Percentiles rank a stretch among this genome's conserved stretches.
Conservation (phyloP, 768 basidiomycete genomes). For the Panaeolus cyanescens region DNA sequence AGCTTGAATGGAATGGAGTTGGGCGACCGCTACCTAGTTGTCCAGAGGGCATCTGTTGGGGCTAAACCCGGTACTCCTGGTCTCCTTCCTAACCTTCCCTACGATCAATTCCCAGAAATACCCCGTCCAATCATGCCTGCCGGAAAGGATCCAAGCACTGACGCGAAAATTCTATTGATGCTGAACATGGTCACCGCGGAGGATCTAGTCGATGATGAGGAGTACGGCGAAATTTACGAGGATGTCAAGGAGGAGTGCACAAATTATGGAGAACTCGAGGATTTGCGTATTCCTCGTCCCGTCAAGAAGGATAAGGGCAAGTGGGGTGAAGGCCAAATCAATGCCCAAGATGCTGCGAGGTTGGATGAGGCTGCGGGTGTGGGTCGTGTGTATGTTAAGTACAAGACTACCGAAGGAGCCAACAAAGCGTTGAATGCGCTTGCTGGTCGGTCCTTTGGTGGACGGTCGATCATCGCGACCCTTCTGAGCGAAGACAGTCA, state of each 20-base stretch:
- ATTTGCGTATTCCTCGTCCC: slow-evolving; percentile 87
- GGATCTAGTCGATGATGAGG: slow-evolving; percentile 86
- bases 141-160: slow-evolving; percentile 57
- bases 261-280: slow-evolving; percentile 79
- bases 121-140: slow-evolving; percentile 89
- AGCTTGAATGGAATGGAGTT: slow-evolving; percentile 98
- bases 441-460: slow-evolving; percentile 88
- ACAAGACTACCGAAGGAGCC: slow-evolving; percentile 60
- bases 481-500: slow-evolving; percentile 82
- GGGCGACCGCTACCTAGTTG: slow-evolving; percentile 92
- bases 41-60: slow-evolving; percentile 95
- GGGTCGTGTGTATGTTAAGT: slow-evolving; percentile 95
- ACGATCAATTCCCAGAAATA: slow-evolving; percentile 81
- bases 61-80: slow-evolving; percentile 73
- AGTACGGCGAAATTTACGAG: slow-evolving; percentile 93
- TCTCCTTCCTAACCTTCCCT: slow-evolving; percentile 69
- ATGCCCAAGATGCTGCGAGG: slow-evolving; percentile 66
- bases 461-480: slow-evolving; percentile 85
- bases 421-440: slow-evolving; percentile 78
- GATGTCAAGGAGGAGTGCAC: slow-evolving; percentile 92
- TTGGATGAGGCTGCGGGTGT: slow-evolving; percentile 91
- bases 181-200: slow-evolving; percentile 98
- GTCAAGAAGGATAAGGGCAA: slow-evolving; percentile 83
- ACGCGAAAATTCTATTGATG: slow-evolving; percentile 91
- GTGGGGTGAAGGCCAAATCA: slow-evolving; percentile 71